Evolutionary conservation across 2,329 filamentous ascomycete genomes (phyloP), one percentile per base, ranked within the genome.

Genomic region (Venturia effusa): DNA sequence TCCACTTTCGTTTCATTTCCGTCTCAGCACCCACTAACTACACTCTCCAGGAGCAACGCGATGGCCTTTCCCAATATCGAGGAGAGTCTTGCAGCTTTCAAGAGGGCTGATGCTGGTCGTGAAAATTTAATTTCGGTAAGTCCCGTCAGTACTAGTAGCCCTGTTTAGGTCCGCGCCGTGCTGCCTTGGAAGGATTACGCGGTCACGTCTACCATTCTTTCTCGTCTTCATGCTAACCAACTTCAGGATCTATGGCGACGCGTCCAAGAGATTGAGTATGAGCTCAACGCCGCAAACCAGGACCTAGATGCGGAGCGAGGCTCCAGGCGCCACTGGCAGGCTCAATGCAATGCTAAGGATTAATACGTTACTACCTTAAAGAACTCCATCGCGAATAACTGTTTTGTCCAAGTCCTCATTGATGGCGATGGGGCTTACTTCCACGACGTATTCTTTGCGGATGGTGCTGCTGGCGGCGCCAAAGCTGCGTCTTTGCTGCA

Each of bases 391-490:
- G 72, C 75, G 45, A 66, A 68, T 10, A 77, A 72, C 66, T 74
- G 77, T 22, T 80, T 80, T 65, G 76, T 77, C 15, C 68, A 80
- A 68, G 77, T 73, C 45, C 69, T 80, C 59, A 77, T 81, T 59
- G 79, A 81, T 69, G 79, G 79, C n/a, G 79, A 81, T 70, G 78
- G 78, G 30, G 77, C 77, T 67, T 72, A 78, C 62, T 80, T 81
- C 67, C 72, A 79, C 62, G 77, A 80, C 66, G 70, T 72, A 32
- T 69, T 80, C 19, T 75, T 79, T 41, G 69, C 72, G 32, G 71
- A 72, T 65, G 77, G 75, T 57, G 71, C 68, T 62, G 74, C 78
- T 51, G 79, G 79, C 41, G 79, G 79, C 2, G 77, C 77, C 4
- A 77, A 80, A 61, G 78, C 78, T 55, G 79, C 79, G 11, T 75